Evolutionary conservation across 148 eudicot genomes (phyloP).

Genomic region (Agrostemma githago): DNA sequence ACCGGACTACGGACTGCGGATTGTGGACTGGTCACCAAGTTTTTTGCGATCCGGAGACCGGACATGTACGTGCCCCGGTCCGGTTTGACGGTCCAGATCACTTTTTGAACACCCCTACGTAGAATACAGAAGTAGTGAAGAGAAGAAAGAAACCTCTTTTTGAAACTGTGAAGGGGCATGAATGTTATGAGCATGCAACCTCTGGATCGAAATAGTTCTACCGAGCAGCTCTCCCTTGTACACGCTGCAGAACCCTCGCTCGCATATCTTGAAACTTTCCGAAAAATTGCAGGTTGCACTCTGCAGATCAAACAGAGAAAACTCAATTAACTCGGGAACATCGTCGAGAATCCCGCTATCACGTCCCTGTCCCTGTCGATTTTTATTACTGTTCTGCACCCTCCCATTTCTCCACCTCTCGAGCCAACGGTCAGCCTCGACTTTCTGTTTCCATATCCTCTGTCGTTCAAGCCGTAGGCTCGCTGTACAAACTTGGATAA

Average conservation of each 20-base stretch:
- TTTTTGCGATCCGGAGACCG: too few species aligned
- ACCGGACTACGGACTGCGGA: too few species aligned
- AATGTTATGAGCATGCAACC: conserved; percentile 49
- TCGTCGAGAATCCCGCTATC: conserved; percentile 29
- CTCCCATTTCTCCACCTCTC: conserved; percentile 59
- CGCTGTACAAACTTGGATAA: conserved; percentile 47
- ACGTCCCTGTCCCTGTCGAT: conserved; percentile 21
- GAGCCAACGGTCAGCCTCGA: conserved; percentile 67
- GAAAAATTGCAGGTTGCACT: conserved; percentile 80
- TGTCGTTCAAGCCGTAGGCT: conserved; percentile 53
- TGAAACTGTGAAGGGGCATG: conserved; percentile 60
- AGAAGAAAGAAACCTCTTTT: conserved; percentile 43
- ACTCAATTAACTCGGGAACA: conserved; percentile 44
- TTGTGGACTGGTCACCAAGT: too few species aligned
- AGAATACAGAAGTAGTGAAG: neutral
- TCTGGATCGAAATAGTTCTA: conserved; percentile 66
- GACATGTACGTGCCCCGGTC: too few species aligned
- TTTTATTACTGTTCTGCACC: conserved; percentile 33
- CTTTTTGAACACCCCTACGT: too few species aligned
- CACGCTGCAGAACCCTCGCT: conserved; percentile 53
- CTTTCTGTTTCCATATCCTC: conserved; percentile 52
- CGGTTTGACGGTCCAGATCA: too few species aligned
- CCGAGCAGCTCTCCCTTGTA: conserved; percentile 77
- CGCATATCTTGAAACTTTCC: conserved; percentile 64
- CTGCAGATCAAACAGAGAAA: conserved; percentile 59